A percentile compares a stretch with the other conserved stretches of the same genome.
Conservation (phyloP, 305 asterid genomes). For the Striga hermonthica region DNA sequence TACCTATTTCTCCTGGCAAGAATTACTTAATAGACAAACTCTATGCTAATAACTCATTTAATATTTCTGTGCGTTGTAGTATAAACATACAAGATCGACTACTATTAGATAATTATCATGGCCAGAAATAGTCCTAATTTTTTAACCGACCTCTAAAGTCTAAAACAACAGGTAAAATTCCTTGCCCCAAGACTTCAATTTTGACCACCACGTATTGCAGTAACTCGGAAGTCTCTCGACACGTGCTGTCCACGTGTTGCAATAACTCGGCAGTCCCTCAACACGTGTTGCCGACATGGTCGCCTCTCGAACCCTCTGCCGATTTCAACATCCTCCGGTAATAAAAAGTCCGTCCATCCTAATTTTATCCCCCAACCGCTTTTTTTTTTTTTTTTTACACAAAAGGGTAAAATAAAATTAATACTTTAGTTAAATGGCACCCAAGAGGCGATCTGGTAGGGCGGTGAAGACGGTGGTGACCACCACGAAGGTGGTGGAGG, state of each 20-base stretch:
- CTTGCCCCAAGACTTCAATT: not conserved
- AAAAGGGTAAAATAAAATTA: not conserved
- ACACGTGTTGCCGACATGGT: constrained; percentile 46
- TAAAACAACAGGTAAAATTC: too few species aligned
- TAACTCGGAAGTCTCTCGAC: not conserved
- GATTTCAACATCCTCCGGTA: not conserved
- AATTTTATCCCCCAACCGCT: not conserved
- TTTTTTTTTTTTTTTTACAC: not conserved
- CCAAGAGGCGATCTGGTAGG: constrained; percentile 46
- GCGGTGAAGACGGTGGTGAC: constrained; percentile 45
- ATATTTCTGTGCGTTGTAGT: too few species aligned
- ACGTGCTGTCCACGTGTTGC: constrained; percentile 41
- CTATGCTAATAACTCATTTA: too few species aligned
- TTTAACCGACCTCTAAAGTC: too few species aligned
- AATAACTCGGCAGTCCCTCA: constrained; percentile 17
- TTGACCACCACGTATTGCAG: not conserved
- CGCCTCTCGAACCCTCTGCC: constrained; percentile 25
- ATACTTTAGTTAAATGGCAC: constrained; percentile 43
- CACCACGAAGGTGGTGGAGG: constrained; percentile 55
- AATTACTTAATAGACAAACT: too few species aligned
- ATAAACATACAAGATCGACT: too few species aligned
- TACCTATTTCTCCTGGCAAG: too few species aligned
- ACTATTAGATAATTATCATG: too few species aligned
- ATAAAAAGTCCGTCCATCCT: not conserved
- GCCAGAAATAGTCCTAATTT: too few species aligned